Conservation (phyloP, 2,329 filamentous ascomycete genomes). For the Coniella lustricola region DNA sequence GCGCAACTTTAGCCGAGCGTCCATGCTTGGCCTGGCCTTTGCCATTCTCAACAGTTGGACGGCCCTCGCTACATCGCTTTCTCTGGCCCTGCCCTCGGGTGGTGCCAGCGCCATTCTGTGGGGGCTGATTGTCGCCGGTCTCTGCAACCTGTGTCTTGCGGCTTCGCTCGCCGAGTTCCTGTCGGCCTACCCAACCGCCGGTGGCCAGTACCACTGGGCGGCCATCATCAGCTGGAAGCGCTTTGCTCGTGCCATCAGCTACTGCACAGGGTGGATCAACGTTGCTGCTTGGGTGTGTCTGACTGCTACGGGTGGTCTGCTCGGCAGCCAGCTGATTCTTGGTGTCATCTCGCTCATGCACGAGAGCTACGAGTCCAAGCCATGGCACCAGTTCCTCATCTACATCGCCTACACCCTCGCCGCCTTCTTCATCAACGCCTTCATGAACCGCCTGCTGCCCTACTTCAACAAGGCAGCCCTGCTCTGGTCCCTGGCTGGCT, state of each 20-base stretch:
- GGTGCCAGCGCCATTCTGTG: conserved; percentile 65
- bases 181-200: conserved; percentile 53
- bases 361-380: conserved; percentile 45
- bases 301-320: conserved; percentile 59
- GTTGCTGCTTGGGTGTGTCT: conserved; percentile 66
- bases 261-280: conserved; percentile 68
- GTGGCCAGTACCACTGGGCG: conserved; percentile 67
- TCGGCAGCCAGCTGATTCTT: conserved; percentile 60
- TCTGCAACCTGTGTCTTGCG: conserved; percentile 65
- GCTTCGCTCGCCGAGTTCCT: conserved; percentile 65
- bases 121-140: conserved; percentile 56
- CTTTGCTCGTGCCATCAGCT: conserved; percentile 57
- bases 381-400: conserved; percentile 69
- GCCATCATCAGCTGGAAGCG: conserved; percentile 54
- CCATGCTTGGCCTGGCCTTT: conserved; percentile 41
- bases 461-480: conserved; percentile 63
- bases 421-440: conserved; percentile 59
- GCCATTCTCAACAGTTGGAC: conserved; percentile 46
- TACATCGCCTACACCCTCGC: conserved; percentile 58
- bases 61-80: conserved; percentile 39
- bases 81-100: conserved; percentile 56
- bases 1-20: conserved; percentile 42
- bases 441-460: conserved; percentile 55
- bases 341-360: conserved; percentile 58
- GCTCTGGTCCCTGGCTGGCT: conserved; percentile 63